Base-by-base conservation (phyloP, 140 eudicot species). In the Stevia rebaudiana region DNA sequence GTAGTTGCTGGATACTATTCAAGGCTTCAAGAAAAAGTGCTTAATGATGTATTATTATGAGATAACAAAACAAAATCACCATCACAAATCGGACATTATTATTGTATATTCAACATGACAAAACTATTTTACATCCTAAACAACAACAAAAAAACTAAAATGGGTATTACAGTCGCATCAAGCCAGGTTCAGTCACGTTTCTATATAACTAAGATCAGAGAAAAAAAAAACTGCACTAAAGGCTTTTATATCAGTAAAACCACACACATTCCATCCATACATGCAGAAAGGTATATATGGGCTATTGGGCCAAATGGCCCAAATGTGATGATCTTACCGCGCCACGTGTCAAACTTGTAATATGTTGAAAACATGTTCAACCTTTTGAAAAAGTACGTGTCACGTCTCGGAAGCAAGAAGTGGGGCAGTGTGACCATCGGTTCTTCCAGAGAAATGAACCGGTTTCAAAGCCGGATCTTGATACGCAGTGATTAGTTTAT, bases 401-500 rank as follows among this genome's bases (percentile, higher is more conserved):
- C 71, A 84, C 25, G 53, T 31, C 19, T 79, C 67, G 43, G 64
- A 73, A 63, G 73, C 68, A 65, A 84, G 91, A 75, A 91, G 95
- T 24, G 95, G 98, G 60, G 91, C 61, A 42, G 50, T 79, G 73
- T 39, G 67, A 33, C 82, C 40, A 62, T 76, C 81, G 15, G 61
- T 70, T 63, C 72, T 59, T 68, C 54, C 65, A n/a, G 91, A 72
- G 68, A 50, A 71, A 2, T 67, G 66, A 59, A 59, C 71, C 3
- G 86, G 85, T 69, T 61, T 74, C 63, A 84, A 60, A n/a, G 87
- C 91, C 8, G 98, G 98, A 71, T 92, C 98, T 67, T 76, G 84
- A 79, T 87, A 92, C 61, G 89, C 96, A 63, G 87, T 80, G 22
- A 67, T 62, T 49, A 92, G 79, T 49, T 76, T 75, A 41, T 87